phyloP scores from a whole-genome alignment of 2,329 filamentous ascomycete species.

The Calonectria henricotiae region DNA sequence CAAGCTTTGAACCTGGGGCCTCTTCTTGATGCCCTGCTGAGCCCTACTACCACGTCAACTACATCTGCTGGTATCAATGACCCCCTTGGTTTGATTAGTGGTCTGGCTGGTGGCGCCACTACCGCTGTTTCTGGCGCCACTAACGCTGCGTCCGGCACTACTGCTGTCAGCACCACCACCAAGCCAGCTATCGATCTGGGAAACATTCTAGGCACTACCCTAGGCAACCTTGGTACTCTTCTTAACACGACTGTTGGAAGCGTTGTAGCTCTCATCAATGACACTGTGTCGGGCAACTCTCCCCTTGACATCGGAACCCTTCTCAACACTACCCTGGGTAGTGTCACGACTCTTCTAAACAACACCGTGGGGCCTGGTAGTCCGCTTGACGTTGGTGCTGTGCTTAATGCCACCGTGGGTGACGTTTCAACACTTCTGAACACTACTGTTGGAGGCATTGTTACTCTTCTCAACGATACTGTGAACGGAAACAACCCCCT shows the following conservation, averaged over 20 bases:
- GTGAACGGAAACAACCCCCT: neutral
- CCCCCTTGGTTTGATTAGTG: neutral
- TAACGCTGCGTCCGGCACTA: neutral
- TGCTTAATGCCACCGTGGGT: neutral
- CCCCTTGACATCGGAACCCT: neutral
- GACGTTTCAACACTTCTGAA: neutral
- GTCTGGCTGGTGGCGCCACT: neutral
- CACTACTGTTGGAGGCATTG: neutral
- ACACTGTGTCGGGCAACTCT: neutral
- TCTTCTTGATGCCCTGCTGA: neutral
- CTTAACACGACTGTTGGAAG: slow-evolving; percentile 1
- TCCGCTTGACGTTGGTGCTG: neutral
- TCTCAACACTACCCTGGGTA: neutral
- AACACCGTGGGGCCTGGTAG: neutral
- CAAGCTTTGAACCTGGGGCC: slow-evolving; percentile 6
- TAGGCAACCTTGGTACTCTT: neutral
- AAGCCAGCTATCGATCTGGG: neutral
- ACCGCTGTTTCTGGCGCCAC: neutral
- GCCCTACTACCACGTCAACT: neutral
- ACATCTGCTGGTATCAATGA: neutral
- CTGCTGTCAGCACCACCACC: neutral
- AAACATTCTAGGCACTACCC: neutral
- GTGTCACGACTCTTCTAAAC: neutral
- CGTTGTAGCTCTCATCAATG: neutral
- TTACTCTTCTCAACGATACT: slow-evolving; percentile 3